Percentiles rank a stretch among this genome's conserved stretches.
phyloP scores from a whole-genome alignment of 495 filamentous ascomycete genomes.

The Xanthoparmelia taractica region DNA sequence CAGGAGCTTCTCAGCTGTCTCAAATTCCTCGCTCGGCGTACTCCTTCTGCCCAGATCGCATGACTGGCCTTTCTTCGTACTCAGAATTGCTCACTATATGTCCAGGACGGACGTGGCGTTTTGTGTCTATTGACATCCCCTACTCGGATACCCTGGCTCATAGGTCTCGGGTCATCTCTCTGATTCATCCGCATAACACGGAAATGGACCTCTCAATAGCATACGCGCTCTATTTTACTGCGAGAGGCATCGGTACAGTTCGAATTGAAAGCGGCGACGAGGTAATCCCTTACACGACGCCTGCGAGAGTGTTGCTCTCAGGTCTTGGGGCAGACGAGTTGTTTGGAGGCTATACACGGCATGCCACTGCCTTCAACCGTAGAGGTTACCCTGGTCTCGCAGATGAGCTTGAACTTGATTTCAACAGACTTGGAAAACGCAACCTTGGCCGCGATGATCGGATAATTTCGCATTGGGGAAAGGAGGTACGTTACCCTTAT shows the following conservation, averaged over 20 bases:
- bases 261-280: conserved; percentile 11
- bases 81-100: conserved; percentile 65
- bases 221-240: conserved; percentile 85
- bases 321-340: conserved; percentile 95
- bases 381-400: conserved; percentile 62
- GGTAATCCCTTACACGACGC: conserved; percentile 50
- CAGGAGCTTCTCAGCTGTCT: conserved; percentile 29
- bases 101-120: conserved; percentile 66
- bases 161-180: conserved; percentile 55
- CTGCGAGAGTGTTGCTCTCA: conserved; percentile 77
- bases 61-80: conserved; percentile 71
- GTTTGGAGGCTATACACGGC: conserved; percentile 86
- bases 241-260: conserved; percentile 62
- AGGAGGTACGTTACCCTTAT: conserved; percentile 86
- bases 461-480: conserved; percentile 81
- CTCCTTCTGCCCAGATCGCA: conserved; percentile 80
- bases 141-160: conserved; percentile 67
- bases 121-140: conserved; percentile 76
- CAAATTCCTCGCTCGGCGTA: conserved; percentile 42
- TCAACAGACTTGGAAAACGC: conserved; percentile 76
- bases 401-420: conserved; percentile 79
- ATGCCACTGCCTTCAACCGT: conserved; percentile 65
- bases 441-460: conserved; percentile 94
- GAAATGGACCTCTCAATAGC: conserved; percentile 99
- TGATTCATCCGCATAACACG: conserved; percentile 90